Percentiles rank a stretch among this genome's conserved stretches.
Evolutionary conservation across 192 early-diverging fungal genomes (phyloP).

Genomic region (Podila horticola): DNA sequence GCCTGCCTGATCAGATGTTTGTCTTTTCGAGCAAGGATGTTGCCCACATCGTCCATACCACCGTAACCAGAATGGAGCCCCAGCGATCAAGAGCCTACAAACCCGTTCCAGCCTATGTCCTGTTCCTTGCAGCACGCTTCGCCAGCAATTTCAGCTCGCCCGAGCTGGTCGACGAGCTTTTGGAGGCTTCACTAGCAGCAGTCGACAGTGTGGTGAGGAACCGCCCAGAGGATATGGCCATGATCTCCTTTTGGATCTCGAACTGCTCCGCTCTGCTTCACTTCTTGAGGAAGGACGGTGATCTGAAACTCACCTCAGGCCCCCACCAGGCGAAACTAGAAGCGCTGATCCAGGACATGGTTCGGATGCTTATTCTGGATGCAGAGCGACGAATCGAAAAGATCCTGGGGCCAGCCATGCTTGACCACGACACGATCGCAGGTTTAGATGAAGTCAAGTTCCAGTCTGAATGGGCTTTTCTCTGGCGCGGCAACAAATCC

Average conservation of each 20-base stretch:
- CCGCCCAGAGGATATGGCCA: conserved; percentile 62
- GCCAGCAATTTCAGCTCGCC: conserved; percentile 80
- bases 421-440: conserved; percentile 76
- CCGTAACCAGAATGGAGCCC: conserved; percentile 72
- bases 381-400: conserved; percentile 71
- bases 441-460: conserved; percentile 68
- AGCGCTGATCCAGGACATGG: conserved; percentile 78
- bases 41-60: conserved; percentile 73
- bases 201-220: conserved; percentile 62
- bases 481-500: conserved; percentile 46
- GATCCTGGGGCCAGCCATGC: conserved; percentile 69
- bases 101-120: conserved; percentile 83
- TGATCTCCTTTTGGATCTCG: conserved; percentile 84
- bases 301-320: conserved; percentile 73
- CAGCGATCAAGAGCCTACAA: conserved; percentile 64
- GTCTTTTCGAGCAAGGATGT: conserved; percentile 83
- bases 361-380: conserved; percentile 66
- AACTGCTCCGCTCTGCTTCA: conserved; percentile 84
- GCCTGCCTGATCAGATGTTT: conserved; percentile 92
- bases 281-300: conserved; percentile 86
- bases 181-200: conserved; percentile 65
- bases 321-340: conserved; percentile 77
- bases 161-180: conserved; percentile 77
- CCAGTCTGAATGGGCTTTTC: conserved; percentile 61
- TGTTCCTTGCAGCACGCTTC: conserved; percentile 90